Evolutionary conservation across 768 basidiomycete genomes (phyloP), one percentile per base, ranked within the genome.

Genomic region (Suillus subluteus): DNA sequence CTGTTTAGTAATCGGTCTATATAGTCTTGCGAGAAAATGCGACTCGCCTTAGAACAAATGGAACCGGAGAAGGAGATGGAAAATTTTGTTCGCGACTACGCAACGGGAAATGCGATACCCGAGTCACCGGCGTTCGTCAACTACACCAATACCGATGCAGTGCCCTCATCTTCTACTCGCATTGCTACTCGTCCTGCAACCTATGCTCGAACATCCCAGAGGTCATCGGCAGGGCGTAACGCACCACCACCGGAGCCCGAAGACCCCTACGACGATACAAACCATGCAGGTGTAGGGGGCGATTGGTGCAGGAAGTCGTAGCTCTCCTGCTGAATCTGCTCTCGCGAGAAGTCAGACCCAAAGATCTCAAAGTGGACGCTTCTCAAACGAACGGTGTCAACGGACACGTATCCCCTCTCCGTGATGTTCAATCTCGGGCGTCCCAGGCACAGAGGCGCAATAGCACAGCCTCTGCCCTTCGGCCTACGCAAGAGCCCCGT

Each of bases 21-120:
- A 98, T 66, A 98, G 97, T 94, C 95, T 0, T 98, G 96, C 77
- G 98, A 99, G 79, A 86, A 89, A 55, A 83, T 96, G 62, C 87
- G 97, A 41, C 82, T 95, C 48, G 85, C 93, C 6, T 84, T 99
- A 43, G 97, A 99, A 75, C 89, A 91, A 67, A 85, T 96, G 78
- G 96, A 98, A 70, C 87, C 94, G 0, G 91, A 91, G 41, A 88
- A 85, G 61, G 98, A 99, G 71, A 89, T 96, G 83, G 90, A 95
- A 68, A 87, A 86, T 73, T 98, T 99, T 71, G 95, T 98, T 13
- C 86, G 87, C 41, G 87, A 91, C 67, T 95, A 94, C 73, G 94
- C 94, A 4, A 98, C 96, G 3, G 97, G 96, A 44, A 88, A 85
- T 68, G 82, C 87, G 66, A 96, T 99, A 58, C 94, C 95, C 0